These are phyloP conservation scores for Pseudocercospora vitis DNA, from an alignment of 2,329 filamentous ascomycete genomes.

Conservation along the genomic window DNA sequence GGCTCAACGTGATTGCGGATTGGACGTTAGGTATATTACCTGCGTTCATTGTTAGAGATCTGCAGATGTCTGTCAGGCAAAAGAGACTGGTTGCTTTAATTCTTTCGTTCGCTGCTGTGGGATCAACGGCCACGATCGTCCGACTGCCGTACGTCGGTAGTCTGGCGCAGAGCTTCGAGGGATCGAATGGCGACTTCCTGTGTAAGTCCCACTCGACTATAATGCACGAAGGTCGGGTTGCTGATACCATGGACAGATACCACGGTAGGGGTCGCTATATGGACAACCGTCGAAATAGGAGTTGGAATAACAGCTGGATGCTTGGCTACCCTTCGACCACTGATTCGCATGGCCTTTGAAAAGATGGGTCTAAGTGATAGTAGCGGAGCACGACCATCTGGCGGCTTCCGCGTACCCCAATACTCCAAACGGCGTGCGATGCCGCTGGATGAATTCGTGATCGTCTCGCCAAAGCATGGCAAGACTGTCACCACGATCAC, in stretches of 20 bases:
- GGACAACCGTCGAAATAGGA: constrained; percentile 38
- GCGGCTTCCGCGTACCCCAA: constrained; percentile 1
- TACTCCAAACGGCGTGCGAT: constrained; percentile 12
- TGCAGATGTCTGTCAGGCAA: constrained; percentile 42
- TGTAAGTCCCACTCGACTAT: constrained; percentile 31
- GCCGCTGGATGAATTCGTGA: constrained; percentile 21
- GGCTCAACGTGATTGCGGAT: constrained; percentile 44
- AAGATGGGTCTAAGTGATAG: constrained; percentile 20
- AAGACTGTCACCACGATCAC: constrained; percentile 25
- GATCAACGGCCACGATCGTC: constrained; percentile 53
- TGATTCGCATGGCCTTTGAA: constrained; percentile 40
- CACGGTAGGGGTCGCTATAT: constrained; percentile 44
- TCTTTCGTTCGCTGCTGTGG: constrained; percentile 46
- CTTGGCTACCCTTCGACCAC: constrained; percentile 51
- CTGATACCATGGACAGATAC: constrained; percentile 32
- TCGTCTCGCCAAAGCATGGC: constrained; percentile 21
- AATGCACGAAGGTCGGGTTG: neutral
- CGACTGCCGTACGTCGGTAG: constrained; percentile 47
- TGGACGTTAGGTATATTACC: constrained; percentile 45
- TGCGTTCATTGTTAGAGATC: constrained; percentile 44
- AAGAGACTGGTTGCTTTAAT: constrained; percentile 43
- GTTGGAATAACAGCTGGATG: constrained; percentile 45
- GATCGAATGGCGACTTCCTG: constrained; percentile 43
- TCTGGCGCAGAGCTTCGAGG: constrained; percentile 37
- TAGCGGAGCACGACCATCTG: constrained; percentile 12